A percentile compares a stretch with the other conserved stretches of the same genome.
Conservation (phyloP, 306 rosid species). For the Dicorynia guianensis region DNA sequence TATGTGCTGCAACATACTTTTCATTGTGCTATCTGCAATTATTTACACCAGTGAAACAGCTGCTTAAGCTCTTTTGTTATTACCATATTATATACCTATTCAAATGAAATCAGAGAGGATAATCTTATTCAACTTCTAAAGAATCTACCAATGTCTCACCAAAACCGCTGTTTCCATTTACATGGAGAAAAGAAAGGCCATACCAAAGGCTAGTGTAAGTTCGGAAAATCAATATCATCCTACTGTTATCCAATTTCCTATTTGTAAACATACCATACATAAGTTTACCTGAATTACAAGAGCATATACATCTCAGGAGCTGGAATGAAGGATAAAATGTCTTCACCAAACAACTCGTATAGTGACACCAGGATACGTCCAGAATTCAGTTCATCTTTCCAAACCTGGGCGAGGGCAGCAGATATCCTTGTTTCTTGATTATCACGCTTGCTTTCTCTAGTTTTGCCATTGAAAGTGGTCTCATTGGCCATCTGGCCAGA, state of each 20-base stretch:
- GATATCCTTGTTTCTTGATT: slow-evolving; percentile 45
- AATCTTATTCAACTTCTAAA: no score
- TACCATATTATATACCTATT: background rate
- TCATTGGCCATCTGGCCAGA: slow-evolving; percentile 41
- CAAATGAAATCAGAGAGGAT: no score
- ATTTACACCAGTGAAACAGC: background rate
- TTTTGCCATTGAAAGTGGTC: slow-evolving; percentile 27
- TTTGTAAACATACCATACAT: background rate
- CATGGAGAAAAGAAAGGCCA: background rate
- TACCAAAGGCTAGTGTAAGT: background rate
- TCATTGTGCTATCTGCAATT: background rate
- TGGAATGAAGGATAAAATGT: slow-evolving; percentile 65
- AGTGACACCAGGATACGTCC: slow-evolving; percentile 58
- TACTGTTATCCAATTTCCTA: background rate
- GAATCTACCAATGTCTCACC: no score
- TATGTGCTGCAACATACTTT: background rate
- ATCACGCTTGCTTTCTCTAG: slow-evolving; percentile 35
- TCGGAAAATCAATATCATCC: slow-evolving; percentile 2
- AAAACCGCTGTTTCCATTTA: no score
- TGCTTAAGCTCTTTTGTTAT: background rate
- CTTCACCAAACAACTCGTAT: slow-evolving; percentile 75
- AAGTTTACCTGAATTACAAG: slow-evolving; percentile 41
- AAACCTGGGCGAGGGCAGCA: slow-evolving; percentile 69
- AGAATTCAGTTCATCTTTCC: slow-evolving; percentile 80
- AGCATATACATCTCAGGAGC: slow-evolving; percentile 71